Percentiles rank a stretch among this genome's conserved stretches.
phyloP scores from a whole-genome alignment of 148 eudicot genomes.

The Drosera capensis region DNA sequence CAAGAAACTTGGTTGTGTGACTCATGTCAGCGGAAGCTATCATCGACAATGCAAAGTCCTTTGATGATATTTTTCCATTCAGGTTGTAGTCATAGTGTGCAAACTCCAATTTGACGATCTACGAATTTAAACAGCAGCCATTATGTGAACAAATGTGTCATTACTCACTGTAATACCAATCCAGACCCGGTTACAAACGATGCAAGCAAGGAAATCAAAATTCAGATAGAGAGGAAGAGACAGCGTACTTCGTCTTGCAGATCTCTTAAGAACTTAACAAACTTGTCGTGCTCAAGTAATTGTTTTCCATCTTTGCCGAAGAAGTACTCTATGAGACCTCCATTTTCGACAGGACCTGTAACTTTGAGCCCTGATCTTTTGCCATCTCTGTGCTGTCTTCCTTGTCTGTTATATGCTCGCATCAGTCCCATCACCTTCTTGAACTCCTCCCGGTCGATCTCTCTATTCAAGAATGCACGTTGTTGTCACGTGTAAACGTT shows the following conservation, averaged over 20 bases:
- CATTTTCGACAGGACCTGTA: conserved; percentile 48
- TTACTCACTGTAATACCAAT: too few species aligned
- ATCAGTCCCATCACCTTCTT: conserved; percentile 80
- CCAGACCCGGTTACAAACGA: too few species aligned
- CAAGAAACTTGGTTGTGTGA: conserved; percentile 52
- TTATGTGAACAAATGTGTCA: too few species aligned
- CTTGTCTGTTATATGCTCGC: conserved; percentile 65
- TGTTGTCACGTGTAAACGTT: too few species aligned
- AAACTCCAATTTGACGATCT: conserved; percentile 65
- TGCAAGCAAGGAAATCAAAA: too few species aligned
- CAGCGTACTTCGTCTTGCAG: conserved; percentile 59
- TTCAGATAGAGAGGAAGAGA: neutral
- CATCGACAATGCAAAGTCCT: conserved; percentile 76
- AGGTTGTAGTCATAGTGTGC: conserved; percentile 66
- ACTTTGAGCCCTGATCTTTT: conserved; percentile 42
- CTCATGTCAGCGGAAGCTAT: conserved; percentile 78
- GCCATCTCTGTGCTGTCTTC: conserved; percentile 57
- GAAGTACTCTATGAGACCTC: conserved; percentile 68
- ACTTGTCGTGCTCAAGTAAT: conserved; percentile 43
- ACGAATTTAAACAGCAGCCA: neutral
- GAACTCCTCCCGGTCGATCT: conserved; percentile 73
- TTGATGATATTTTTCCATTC: conserved; percentile 56
- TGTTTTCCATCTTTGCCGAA: conserved; percentile 77
- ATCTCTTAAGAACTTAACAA: conserved; percentile 66
- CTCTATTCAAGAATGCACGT: conserved; percentile 20